phyloP scores from a whole-genome alignment of 495 filamentous ascomycete genomes.

The Cercophora sp. region DNA sequence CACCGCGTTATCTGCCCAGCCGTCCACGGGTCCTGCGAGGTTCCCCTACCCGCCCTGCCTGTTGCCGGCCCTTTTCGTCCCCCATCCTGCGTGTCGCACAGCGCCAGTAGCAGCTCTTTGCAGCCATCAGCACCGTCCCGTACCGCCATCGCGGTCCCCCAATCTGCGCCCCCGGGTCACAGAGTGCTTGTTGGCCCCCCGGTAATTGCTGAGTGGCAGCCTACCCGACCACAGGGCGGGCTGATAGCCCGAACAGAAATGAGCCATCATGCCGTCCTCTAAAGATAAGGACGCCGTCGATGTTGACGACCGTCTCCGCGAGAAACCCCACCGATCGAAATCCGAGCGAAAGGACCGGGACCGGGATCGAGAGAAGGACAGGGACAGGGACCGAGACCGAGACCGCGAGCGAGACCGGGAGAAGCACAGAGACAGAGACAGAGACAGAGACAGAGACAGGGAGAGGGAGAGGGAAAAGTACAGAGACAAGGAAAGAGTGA shows the following conservation, averaged over 20 bases:
- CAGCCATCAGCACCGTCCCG: background rate
- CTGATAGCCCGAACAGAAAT: slow-evolving; percentile 35
- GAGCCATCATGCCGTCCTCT: slow-evolving; percentile 42
- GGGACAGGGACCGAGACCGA: slow-evolving; percentile 22
- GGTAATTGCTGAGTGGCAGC: slow-evolving; percentile 10
- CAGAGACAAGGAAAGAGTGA: slow-evolving; percentile 15
- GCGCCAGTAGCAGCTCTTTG: background rate
- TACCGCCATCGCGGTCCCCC: background rate
- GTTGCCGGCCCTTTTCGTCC: too few relatives aligned
- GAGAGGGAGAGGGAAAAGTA: slow-evolving; percentile 17
- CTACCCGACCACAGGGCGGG: slow-evolving; percentile 24
- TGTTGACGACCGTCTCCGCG: slow-evolving; percentile 36
- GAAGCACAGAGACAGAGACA: slow-evolving; percentile 13
- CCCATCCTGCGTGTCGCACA: background rate
- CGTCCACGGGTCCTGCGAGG: too few relatives aligned
- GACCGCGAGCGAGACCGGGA: slow-evolving; percentile 20
- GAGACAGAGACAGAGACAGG: slow-evolving; percentile 17
- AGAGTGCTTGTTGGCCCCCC: slow-evolving; percentile 8
- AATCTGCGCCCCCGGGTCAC: background rate
- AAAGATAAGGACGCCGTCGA: slow-evolving; percentile 40
- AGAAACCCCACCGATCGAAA: slow-evolving; percentile 37
- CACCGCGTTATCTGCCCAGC: too few relatives aligned
- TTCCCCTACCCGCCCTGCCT: background rate
- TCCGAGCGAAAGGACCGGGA: slow-evolving; percentile 30
- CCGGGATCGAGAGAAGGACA: slow-evolving; percentile 21